Evolutionary conservation across 257 asterid species (phyloP), one percentile per base, ranked within the genome.

Genomic region (Striga asiatica): DNA sequence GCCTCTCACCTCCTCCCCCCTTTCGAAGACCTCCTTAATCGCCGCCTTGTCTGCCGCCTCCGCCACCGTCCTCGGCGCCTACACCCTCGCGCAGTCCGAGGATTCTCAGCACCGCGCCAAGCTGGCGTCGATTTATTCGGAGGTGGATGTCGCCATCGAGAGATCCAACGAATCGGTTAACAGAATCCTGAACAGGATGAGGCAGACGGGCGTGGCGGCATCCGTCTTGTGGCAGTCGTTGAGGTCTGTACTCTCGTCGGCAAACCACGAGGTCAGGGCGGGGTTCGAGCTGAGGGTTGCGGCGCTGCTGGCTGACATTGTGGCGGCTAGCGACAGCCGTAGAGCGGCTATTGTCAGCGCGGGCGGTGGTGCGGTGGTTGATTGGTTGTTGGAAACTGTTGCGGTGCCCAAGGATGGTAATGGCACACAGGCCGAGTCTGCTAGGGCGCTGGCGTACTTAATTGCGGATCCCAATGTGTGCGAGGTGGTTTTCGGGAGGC

Each of bases 231-330:
- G 95, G 98, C 85, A 92, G 74, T 92, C 98, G 35, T 54, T 92
- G 73, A 70, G 84, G 70, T 84, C 98, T 24, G 80, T 92, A 20
- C 75, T 92, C 94, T 92, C 97, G 22, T 84, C 98, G 16, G 96
- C 98, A 43, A 91, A 91, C 61, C 81, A 91, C 51, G 98, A 82
- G 78, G 98, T 88, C 54, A 66, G 98, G 84, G 76, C 81, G 9
- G 98, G 95, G 39, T 92, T 92, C 48, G 98, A 92, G 79, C 74
- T 82, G n/a, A 74, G 93, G 25, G 98, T 92, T 20, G 98, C 97
- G 53, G 92, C 98, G 14, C 66, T 92, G 61, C 53, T 92, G 70
- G 98, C 98, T 2, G 98, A 92, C 52, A 92, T 92, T 71, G 94
- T 87, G 19, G 89, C 94, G 13, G 97, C 96, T 11, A 82, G 88